Evolutionary conservation across 108 stramenopile genomes (phyloP).

Genomic region (Phaeodactylum tricornutum): DNA sequence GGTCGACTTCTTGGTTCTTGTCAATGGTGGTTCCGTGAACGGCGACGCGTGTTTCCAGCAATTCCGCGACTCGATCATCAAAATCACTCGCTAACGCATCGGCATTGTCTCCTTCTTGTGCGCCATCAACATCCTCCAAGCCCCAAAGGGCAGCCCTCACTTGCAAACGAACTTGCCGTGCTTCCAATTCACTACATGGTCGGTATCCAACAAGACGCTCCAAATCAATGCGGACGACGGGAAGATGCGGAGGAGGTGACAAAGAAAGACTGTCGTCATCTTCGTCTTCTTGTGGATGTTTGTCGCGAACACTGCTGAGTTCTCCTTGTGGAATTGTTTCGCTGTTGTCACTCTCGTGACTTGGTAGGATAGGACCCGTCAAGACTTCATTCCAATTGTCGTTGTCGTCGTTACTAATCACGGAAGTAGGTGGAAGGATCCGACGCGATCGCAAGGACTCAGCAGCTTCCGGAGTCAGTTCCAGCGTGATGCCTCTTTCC

Average conservation of each 20-base stretch:
- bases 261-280: conserved; percentile 3
- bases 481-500: too few species aligned
- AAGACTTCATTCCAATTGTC: too few species aligned
- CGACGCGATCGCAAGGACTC: too few species aligned
- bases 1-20: not conserved
- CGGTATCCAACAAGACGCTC: conserved; percentile 20
- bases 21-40: not conserved
- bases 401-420: too few species aligned
- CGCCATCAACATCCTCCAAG: not conserved
- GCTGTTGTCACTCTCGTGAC: too few species aligned
- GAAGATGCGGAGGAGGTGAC: conserved; percentile 6
- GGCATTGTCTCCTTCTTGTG: conserved; percentile 2
- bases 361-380: too few species aligned
- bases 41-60: conserved; percentile 20
- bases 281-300: not conserved
- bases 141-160: conserved; percentile 24
- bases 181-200: conserved; percentile 14
- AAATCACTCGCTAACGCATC: conserved; percentile 16
- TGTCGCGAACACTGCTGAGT: too few species aligned
- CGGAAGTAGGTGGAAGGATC: too few species aligned
- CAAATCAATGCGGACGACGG: conserved; percentile 15
- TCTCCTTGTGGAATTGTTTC: too few species aligned
- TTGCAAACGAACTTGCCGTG: conserved; percentile 6
- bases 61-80: conserved; percentile 21
- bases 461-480: too few species aligned